phyloP scores from a whole-genome alignment of 352 stramenopile species.

The Nothophytophthora sp. region DNA sequence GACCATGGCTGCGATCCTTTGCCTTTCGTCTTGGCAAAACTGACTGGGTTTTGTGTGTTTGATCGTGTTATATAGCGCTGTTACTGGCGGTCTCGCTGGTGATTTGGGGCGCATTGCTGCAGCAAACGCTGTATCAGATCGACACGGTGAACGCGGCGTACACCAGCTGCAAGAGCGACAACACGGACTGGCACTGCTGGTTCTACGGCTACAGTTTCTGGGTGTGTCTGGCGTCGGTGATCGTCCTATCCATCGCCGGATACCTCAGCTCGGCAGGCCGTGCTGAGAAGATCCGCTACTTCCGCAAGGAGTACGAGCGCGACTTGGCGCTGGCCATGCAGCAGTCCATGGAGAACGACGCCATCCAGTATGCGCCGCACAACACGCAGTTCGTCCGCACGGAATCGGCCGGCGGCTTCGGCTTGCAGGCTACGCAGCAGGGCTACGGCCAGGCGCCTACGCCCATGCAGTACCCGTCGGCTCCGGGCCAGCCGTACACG shows the following conservation, averaged over 20 bases:
- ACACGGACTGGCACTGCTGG: conserved; percentile 78
- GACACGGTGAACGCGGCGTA: conserved; percentile 81
- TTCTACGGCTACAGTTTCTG: conserved; percentile 90
- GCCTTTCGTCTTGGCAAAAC: background rate
- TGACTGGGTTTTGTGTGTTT: too few species aligned
- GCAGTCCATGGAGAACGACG: conserved; percentile 64
- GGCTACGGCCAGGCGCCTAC: conserved; percentile 36
- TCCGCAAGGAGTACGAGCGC: conserved; percentile 81
- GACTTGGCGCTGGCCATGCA: conserved; percentile 78
- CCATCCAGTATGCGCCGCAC: conserved; percentile 2
- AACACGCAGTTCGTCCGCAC: conserved; percentile 48
- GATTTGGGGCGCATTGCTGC: conserved; percentile 76
- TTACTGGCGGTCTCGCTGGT: conserved; percentile 74
- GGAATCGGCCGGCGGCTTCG: conserved; percentile 37
- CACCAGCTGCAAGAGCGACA: conserved; percentile 68
- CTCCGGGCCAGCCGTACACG: conserved; percentile 22
- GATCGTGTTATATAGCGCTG: conserved; percentile 39
- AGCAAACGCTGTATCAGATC: conserved; percentile 80
- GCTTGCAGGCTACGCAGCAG: conserved; percentile 21
- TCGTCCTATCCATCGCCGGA: conserved; percentile 73
- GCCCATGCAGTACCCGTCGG: conserved; percentile 26
- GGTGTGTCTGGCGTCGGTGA: conserved; percentile 81
- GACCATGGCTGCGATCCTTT: background rate
- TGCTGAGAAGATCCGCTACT: conserved; percentile 86
- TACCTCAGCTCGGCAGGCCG: conserved; percentile 81